Conservation (phyloP, 495 filamentous ascomycete species). For the Bryoglossum gracile region DNA sequence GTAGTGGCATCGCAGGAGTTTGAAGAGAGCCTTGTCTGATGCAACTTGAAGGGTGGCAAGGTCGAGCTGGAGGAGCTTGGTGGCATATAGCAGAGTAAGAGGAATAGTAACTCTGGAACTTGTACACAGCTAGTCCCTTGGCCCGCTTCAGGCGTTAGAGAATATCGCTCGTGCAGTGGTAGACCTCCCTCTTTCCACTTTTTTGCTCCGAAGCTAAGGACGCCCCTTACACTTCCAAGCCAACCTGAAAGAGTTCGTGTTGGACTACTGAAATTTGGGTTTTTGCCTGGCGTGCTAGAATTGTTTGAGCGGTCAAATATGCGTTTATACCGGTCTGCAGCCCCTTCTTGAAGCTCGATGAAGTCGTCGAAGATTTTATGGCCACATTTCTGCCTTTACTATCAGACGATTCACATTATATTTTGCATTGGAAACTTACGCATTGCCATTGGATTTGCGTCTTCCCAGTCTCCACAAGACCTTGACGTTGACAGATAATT, state of each 20-base stretch:
- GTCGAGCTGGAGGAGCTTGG: slow-evolving; percentile 13
- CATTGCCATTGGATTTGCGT: slow-evolving; percentile 12
- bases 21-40: slow-evolving; percentile 11
- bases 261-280: neutral
- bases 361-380: slow-evolving; percentile 14
- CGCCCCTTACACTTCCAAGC: no score
- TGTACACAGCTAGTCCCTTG: no score
- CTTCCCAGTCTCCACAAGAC: neutral
- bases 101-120: slow-evolving; percentile 4
- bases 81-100: slow-evolving; percentile 19
- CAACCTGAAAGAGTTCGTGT: neutral
- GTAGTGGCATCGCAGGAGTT: slow-evolving; percentile 8
- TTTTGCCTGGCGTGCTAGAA: neutral
- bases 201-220: no score
- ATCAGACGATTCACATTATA: neutral
- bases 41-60: neutral
- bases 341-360: slow-evolving; percentile 8
- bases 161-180: no score
- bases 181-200: no score
- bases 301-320: no score
- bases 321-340: neutral
- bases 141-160: no score
- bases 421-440: slow-evolving; percentile 4
- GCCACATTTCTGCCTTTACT: slow-evolving; percentile 11
- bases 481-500: neutral